Conservation (phyloP, 2,329 filamentous ascomycete species). For the Huntiella savannae region DNA sequence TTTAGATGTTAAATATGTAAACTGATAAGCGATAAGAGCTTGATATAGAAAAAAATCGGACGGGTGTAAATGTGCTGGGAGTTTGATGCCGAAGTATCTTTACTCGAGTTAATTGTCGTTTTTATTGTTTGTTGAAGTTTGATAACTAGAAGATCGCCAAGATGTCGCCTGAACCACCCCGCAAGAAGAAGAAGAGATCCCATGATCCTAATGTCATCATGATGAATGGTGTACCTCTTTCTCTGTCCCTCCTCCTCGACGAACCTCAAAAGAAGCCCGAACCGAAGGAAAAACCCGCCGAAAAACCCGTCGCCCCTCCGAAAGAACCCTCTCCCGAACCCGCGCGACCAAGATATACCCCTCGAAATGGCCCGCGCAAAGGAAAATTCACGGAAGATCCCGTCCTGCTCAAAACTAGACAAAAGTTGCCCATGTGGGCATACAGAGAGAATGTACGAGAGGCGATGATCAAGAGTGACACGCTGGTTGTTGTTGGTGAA, state of each 20-base stretch:
- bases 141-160: background rate
- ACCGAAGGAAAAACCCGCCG: slow-evolving; percentile 19
- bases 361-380: background rate
- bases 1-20: background rate
- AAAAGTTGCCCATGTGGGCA: slow-evolving; percentile 63
- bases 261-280: slow-evolving; percentile 16
- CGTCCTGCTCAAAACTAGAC: slow-evolving; percentile 29
- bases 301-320: background rate
- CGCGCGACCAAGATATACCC: background rate
- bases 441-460: slow-evolving; percentile 51
- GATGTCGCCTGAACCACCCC: slow-evolving; percentile 13
- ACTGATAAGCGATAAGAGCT: no score
- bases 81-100: background rate
- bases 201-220: slow-evolving; percentile 21
- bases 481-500: slow-evolving; percentile 76
- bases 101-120: background rate
- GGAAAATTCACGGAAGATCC: slow-evolving; percentile 16
- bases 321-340: background rate
- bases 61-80: background rate
- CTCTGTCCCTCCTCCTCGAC: slow-evolving; percentile 29
- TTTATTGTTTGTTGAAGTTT: background rate
- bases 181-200: slow-evolving; percentile 22
- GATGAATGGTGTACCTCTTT: slow-evolving; percentile 30
- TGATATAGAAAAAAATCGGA: background rate
- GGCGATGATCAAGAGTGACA: slow-evolving; percentile 41